phyloP scores from a whole-genome alignment of 768 basidiomycete genomes.

The Boletus speciosus region DNA sequence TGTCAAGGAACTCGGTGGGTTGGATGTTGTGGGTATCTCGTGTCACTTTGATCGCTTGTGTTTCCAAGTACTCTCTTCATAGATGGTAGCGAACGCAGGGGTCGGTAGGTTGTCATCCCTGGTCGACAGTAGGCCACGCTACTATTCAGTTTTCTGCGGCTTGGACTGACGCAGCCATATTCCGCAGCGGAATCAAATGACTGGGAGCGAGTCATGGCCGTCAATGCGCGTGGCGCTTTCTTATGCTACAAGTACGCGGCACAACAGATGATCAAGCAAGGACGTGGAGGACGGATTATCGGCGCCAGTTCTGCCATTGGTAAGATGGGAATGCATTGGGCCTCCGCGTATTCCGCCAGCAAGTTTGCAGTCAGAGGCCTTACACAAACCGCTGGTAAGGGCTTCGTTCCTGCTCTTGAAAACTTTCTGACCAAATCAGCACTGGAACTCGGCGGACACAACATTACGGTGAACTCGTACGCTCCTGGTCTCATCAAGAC shows the following conservation, averaged over 20 bases:
- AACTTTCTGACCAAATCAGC: neutral
- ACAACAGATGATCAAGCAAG: conserved; percentile 52
- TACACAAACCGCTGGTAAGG: conserved; percentile 36
- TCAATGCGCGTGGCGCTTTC: conserved; percentile 55
- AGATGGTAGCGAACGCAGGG: conserved; percentile 23
- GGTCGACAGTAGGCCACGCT: neutral
- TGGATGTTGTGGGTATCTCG: conserved; percentile 4
- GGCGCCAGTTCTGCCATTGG: conserved; percentile 29
- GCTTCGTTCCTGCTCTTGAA: neutral
- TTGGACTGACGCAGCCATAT: neutral
- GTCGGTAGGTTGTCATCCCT: neutral
- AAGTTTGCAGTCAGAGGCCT: conserved; percentile 41
- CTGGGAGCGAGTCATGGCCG: conserved; percentile 6
- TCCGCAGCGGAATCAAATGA: neutral
- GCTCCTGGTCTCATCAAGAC: conserved; percentile 34
- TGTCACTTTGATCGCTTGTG: too few species aligned
- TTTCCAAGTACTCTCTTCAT: neutral
- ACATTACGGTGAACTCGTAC: conserved; percentile 39
- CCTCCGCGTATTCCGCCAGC: conserved; percentile 27
- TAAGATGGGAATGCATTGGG: neutral
- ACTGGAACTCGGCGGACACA: conserved; percentile 28
- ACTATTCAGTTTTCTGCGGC: too few species aligned
- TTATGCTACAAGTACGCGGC: conserved; percentile 63
- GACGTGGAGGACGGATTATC: conserved; percentile 51
- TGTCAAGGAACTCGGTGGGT: conserved; percentile 1